Percentiles rank a stretch among this genome's conserved stretches.
phyloP scores from a whole-genome alignment of 2,329 filamentous ascomycete species.

The Pseudocercospora fuligena region DNA sequence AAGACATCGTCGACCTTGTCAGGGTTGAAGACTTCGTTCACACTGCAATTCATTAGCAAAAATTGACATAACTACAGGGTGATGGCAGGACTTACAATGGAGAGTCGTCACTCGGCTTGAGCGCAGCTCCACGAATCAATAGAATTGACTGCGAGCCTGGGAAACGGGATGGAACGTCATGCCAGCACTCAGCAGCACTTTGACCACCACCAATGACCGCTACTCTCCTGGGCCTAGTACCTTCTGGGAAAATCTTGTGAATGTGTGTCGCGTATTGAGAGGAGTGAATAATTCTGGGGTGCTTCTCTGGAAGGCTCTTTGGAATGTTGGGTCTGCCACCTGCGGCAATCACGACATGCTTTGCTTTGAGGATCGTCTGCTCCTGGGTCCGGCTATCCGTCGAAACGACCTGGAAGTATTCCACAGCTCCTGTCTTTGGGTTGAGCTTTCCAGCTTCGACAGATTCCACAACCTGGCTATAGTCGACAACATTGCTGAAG shows the following conservation, averaged over 20 bases:
- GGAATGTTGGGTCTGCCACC: slow-evolving; percentile 74
- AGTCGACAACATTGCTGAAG: slow-evolving; percentile 75
- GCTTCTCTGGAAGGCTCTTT: slow-evolving; percentile 67
- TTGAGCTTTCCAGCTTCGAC: slow-evolving; percentile 64
- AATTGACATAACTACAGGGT: not conserved
- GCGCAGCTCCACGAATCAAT: slow-evolving; percentile 79
- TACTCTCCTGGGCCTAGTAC: slow-evolving; percentile 67
- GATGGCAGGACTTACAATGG: slow-evolving; percentile 66
- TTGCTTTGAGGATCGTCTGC: slow-evolving; percentile 59
- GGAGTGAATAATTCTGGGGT: slow-evolving; percentile 82
- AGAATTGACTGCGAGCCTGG: slow-evolving; percentile 79
- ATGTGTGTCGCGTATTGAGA: slow-evolving; percentile 77
- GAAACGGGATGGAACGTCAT: slow-evolving; percentile 80
- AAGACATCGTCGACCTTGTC: slow-evolving; percentile 79
- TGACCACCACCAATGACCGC: slow-evolving; percentile 89
- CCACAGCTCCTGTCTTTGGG: slow-evolving; percentile 58
- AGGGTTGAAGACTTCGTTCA: slow-evolving; percentile 96
- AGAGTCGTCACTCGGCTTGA: slow-evolving; percentile 91
- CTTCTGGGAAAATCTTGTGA: slow-evolving; percentile 62
- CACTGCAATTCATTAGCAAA: slow-evolving; percentile 51
- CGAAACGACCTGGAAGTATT: slow-evolving; percentile 70
- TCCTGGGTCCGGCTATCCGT: slow-evolving; percentile 64
- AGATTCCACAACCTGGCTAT: slow-evolving; percentile 76
- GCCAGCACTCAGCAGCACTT: slow-evolving; percentile 93
- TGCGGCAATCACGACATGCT: slow-evolving; percentile 72